Evolutionary conservation across 2,329 filamentous ascomycete genomes (phyloP), one percentile per base, ranked within the genome.

Genomic region (Colletotrichum destructivum): DNA sequence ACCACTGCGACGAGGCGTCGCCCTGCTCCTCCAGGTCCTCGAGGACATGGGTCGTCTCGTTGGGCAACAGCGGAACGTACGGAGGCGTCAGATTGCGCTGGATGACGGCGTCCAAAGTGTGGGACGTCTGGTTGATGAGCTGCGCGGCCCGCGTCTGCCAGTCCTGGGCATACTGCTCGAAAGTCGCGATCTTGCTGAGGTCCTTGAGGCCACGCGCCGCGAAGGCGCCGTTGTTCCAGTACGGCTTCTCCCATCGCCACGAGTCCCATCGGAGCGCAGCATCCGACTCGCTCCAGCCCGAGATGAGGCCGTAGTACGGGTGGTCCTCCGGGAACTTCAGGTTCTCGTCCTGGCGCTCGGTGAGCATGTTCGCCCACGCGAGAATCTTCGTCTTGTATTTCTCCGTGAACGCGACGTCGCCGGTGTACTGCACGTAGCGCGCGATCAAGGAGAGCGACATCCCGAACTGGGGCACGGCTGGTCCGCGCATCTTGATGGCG

Each of bases 361-460:
- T 61, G 55, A 66, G 64, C 31, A 60, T 40, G 46, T 59, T 60
- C 16, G 38, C 64, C 64, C 64, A 66, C 16, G 64, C 55, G 54
- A 66, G 64, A 46, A 61, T 66, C 46, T 66, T 66, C 11, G 44
- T 42, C 35, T 61, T 61, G 55, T 66, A 66, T 21, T 61, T 66
- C 3, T 66, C 55, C 5, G n/a, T 26, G 4, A 61, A 21, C 7
- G 55, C 44, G 6, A 26, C 31, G 18, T 66, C 64, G 13, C 64
- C 46, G 4, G 64, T 66, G 55, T 61, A 66, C 23, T 35, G 74
- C 73, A 16, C 72, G 66, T 44, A 66, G 11, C 54, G 72, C 69
- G 40, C 35, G 63, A 46, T 67, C 11, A 59, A 74, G 40, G 63
- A 76, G 66, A 44, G 49, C 62, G 56, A 72, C 42, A 75, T 65